These are phyloP conservation scores for Pachyrhizus erosus DNA, from an alignment of 306 rosid genomes.

Conservation along the genomic window DNA sequence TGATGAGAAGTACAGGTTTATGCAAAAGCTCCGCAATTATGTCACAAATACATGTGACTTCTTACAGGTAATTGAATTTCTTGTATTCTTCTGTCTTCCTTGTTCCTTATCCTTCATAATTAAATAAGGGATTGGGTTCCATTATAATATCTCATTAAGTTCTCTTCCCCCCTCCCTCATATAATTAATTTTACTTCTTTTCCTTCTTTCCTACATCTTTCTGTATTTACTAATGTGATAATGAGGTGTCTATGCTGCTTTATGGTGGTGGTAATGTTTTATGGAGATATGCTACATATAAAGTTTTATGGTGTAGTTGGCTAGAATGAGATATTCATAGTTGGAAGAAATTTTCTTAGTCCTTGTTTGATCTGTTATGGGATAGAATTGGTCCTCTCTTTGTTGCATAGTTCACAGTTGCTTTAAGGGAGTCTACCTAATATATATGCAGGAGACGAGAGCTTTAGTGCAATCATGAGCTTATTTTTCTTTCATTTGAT, in stretches of 20 bases:
- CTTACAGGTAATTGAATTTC: slow-evolving; percentile 69
- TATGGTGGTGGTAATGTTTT: no score
- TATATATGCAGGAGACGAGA: no score
- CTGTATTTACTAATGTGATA: slow-evolving; percentile 10
- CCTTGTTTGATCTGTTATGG: no score
- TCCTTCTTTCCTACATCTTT: background rate
- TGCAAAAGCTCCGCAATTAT: slow-evolving; percentile 86
- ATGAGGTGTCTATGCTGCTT: background rate
- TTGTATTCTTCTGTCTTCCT: slow-evolving; percentile 28
- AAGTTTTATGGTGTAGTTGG: no score
- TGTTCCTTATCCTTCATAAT: slow-evolving; percentile 23
- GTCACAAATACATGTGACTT: slow-evolving; percentile 79
- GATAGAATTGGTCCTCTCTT: no score
- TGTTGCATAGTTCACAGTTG: no score
- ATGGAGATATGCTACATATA: no score
- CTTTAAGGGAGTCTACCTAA: no score
- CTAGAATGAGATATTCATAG: no score
- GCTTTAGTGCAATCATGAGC: no score
- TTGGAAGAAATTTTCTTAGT: no score
- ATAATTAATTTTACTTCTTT: slow-evolving; percentile 21
- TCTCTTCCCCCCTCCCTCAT: background rate
- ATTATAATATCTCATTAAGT: background rate
- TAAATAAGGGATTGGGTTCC: background rate
- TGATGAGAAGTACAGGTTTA: slow-evolving; percentile 82
- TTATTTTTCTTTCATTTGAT: no score